phyloP scores from a whole-genome alignment of 208 protist genomes.

The Blastocrithidia nonstop region DNA sequence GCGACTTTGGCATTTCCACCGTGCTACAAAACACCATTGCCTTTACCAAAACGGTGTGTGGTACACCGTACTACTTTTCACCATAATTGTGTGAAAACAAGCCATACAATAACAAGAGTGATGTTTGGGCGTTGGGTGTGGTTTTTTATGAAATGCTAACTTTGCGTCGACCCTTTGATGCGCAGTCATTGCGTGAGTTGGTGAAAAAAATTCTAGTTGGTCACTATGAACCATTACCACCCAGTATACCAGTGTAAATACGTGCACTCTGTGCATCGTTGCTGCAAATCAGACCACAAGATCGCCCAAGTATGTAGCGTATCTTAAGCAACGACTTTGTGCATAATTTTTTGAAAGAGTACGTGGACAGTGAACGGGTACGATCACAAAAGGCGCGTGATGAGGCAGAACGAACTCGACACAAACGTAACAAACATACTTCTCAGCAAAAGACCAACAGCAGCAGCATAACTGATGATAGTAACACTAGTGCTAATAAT shows the following conservation, averaged over 20 bases:
- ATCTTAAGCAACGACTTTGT: conserved; percentile 78
- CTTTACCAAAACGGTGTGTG: conserved; percentile 87
- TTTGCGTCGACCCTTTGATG: conserved; percentile 82
- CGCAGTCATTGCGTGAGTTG: conserved; percentile 77
- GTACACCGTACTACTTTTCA: conserved; percentile 94
- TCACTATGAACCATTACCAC: conserved; percentile 75
- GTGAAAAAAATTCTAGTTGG: conserved; percentile 83
- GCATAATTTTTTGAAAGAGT: conserved; percentile 56
- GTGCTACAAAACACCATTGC: conserved; percentile 86
- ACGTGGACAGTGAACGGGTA: too few relatives aligned
- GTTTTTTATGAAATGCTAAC: conserved; percentile 85
- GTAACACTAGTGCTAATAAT: conserved; percentile 3
- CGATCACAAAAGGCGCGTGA: conserved; percentile 65
- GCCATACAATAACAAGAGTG: conserved; percentile 90
- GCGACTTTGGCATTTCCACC: conserved; percentile 88
- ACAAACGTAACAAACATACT: conserved; percentile 54
- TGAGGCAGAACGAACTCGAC: conserved; percentile 74
- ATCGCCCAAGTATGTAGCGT: conserved; percentile 80
- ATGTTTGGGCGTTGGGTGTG: conserved; percentile 87
- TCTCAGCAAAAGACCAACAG: conserved; percentile 25
- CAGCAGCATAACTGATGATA: conserved; percentile 5
- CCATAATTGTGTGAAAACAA: conserved; percentile 91
- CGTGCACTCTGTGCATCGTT: conserved; percentile 59
- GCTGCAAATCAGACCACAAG: conserved; percentile 62
- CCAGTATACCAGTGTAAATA: conserved; percentile 60